A percentile compares a stretch with the other conserved stretches of the same genome.
Conservation (phyloP, 1,284 basidiomycete genomes). For the Sporisorium sorghi region DNA sequence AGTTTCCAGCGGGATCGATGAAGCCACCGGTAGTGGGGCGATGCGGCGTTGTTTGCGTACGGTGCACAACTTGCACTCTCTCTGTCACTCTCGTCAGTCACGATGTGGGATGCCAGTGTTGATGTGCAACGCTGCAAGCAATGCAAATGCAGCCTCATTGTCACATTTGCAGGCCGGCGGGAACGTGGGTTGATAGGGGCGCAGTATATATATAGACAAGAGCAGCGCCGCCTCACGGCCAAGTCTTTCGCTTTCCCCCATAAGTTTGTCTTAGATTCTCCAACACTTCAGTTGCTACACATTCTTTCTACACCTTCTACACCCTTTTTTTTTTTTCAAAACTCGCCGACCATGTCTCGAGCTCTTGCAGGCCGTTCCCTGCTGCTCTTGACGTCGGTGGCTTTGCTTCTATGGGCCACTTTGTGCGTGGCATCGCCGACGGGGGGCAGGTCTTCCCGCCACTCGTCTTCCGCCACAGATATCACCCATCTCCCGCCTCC, state of each 20-base stretch:
- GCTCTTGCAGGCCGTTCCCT: neutral
- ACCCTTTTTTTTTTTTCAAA: neutral
- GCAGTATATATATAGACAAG: neutral
- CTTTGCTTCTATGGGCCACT: neutral
- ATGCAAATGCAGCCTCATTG: neutral
- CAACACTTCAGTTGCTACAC: neutral
- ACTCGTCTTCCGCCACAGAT: too few relatives aligned
- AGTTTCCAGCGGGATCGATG: neutral
- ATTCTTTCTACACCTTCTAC: neutral
- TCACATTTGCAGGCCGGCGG: neutral
- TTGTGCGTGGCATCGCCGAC: neutral
- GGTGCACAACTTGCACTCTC: neutral
- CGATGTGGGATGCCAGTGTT: neutral
- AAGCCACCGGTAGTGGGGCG: neutral
- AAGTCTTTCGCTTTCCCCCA: too few relatives aligned
- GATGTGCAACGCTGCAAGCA: neutral
- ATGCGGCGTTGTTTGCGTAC: too few relatives aligned
- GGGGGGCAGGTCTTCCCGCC: too few relatives aligned
- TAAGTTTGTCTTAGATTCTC: too few relatives aligned
- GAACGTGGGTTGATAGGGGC: neutral
- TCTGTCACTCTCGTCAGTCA: neutral
- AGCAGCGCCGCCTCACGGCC: too few relatives aligned
- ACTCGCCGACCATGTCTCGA: conserved; percentile 1
- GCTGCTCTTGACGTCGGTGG: conserved; percentile 8
- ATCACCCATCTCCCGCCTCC: too few relatives aligned